Percentiles rank a stretch among this genome's conserved stretches.
Conservation (phyloP, 805 yeast genomes). For the Isabelozyma pseudorhagii region DNA sequence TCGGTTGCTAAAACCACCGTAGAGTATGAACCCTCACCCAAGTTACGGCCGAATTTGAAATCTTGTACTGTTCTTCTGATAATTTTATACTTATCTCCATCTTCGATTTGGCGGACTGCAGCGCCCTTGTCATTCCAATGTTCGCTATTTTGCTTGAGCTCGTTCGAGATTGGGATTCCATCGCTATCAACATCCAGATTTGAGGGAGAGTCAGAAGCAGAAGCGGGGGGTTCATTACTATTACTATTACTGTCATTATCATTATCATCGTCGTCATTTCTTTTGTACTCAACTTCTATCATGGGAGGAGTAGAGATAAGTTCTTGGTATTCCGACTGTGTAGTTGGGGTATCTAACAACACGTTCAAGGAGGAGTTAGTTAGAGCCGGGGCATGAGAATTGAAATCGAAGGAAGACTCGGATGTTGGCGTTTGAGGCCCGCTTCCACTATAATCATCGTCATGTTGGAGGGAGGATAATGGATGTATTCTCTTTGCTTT, state of each 20-base stretch:
- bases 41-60: conserved; percentile 38
- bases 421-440: conserved; percentile 32
- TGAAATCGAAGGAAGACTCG: conserved; percentile 29
- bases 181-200: conserved; percentile 1
- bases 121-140: conserved; percentile 36
- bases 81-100: conserved; percentile 13
- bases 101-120: conserved; percentile 21
- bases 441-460: conserved; percentile 12
- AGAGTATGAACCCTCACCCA: conserved; percentile 46
- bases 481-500: background rate
- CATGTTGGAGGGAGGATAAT: conserved; percentile 15
- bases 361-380: conserved; percentile 37
- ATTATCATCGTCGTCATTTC: conserved; percentile 5
- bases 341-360: conserved; percentile 26
- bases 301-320: conserved; percentile 6
- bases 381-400: conserved; percentile 18
- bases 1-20: conserved; percentile 47
- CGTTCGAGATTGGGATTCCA: conserved; percentile 4
- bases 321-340: conserved; percentile 16
- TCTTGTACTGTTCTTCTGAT: conserved; percentile 38
- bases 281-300: background rate
- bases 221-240: background rate
- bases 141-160: conserved; percentile 10
- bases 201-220: background rate
- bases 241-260: conserved; percentile 1